Evolutionary conservation across 208 protist genomes (phyloP).

Genomic region (Trypanosoma scelopori): DNA sequence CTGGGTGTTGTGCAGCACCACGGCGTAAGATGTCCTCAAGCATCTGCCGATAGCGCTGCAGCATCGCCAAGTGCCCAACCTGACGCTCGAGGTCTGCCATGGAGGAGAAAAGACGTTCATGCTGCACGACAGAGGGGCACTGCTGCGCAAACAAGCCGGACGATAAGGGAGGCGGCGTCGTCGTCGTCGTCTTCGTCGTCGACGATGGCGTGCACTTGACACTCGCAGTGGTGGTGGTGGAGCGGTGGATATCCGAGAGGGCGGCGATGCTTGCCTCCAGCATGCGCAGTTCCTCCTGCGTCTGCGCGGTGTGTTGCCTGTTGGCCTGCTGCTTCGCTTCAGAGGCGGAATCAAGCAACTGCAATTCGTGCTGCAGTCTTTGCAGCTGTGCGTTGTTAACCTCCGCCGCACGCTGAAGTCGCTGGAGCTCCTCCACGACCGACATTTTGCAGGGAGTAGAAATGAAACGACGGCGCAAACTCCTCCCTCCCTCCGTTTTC

Average conservation of each 20-base stretch:
- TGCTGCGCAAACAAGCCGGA: not conserved
- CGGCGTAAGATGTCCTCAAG: slow-evolving; percentile 11
- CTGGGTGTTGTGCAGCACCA: not conserved
- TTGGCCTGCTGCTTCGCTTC: not conserved
- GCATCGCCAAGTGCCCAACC: not conserved
- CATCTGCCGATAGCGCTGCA: not conserved
- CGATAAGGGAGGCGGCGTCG: too few relatives aligned
- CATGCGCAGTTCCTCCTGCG: slow-evolving; percentile 1
- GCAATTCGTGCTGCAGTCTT: slow-evolving; percentile 9
- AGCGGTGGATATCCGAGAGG: not conserved
- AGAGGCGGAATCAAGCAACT: not conserved
- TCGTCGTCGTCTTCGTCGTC: not conserved
- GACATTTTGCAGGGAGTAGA: not conserved
- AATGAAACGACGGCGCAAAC: not conserved
- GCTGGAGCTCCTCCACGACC: slow-evolving; percentile 14
- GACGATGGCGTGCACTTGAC: not conserved
- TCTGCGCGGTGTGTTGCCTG: not conserved
- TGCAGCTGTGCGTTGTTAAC: slow-evolving; percentile 1
- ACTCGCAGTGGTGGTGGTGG: not conserved
- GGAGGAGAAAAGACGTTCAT: not conserved
- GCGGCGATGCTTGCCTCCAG: not conserved
- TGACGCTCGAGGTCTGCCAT: not conserved
- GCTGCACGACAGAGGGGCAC: not conserved
- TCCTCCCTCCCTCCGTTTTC: not conserved
- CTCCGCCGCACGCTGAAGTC: slow-evolving; percentile 4